phyloP scores from a whole-genome alignment of 192 early-diverging fungal species.

The Coemansia sp. region DNA sequence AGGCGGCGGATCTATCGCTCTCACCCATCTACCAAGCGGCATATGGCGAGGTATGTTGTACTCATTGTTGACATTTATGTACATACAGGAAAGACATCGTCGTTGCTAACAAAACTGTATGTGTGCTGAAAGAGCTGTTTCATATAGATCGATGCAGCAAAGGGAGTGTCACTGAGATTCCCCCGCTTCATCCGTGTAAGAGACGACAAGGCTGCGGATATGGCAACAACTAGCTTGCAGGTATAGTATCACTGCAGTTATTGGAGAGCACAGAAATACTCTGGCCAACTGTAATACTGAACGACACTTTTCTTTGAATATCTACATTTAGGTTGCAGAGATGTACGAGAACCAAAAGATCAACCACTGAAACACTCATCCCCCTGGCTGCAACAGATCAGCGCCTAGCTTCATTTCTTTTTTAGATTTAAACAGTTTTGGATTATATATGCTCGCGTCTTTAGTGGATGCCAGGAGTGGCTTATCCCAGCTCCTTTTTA shows the following conservation, averaged over 20 bases:
- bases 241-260: constrained; percentile 38
- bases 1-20: constrained; percentile 94
- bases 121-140: constrained; percentile 5
- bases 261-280: no score
- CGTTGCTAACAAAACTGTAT: neutral
- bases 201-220: constrained; percentile 93
- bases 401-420: neutral
- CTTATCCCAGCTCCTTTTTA: neutral
- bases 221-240: constrained; percentile 89
- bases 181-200: constrained; percentile 93
- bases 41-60: constrained; percentile 66
- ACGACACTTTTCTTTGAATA: neutral
- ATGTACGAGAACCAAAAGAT: constrained; percentile 60
- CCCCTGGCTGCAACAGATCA: neutral
- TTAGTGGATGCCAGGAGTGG: neutral
- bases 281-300: no score
- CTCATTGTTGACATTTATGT: no score
- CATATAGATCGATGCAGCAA: constrained; percentile 67
- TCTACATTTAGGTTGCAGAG: constrained; percentile 46
- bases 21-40: constrained; percentile 94
- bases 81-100: no score
- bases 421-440: neutral
- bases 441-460: neutral
- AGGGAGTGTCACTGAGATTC: constrained; percentile 96
- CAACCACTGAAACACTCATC: constrained; percentile 21